Evolutionary conservation across 2,329 filamentous ascomycete genomes (phyloP), one percentile per base, ranked within the genome.

Genomic region (Emydomyces testavorans): DNA sequence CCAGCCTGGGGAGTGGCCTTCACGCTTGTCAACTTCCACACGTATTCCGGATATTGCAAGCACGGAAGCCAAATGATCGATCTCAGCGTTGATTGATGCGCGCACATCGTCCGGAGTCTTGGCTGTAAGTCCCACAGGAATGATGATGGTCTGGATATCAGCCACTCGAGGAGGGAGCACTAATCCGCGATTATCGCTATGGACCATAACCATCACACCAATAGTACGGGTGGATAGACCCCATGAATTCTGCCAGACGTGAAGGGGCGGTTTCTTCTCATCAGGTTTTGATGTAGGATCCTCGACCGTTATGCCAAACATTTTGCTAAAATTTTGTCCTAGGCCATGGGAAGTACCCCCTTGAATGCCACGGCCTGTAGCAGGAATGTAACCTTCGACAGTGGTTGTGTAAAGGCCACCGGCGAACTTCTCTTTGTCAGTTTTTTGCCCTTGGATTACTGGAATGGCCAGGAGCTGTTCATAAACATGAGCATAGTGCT

Each of bases 221-320:
- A 98, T 94, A 49, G 90, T 87, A 64, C 92, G 87, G 47, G 92
- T 98, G 1, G 90, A 96, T 52, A 98, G 78, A 69, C 92, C 92
- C 92, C 92, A 98, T 11, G 88, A 95, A 74, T 98, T 98, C 67
- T 98, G 92, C 89, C 90, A 96, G 49, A 96, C 89, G 62, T 90
- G 73, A 49, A 95, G 72, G 60, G 87, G 82, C 57, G 82, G 76
- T 55, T 85, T 84, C 69, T 85, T 83, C 65, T 92, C 79, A 41
- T 77, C 80, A 39, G 75, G 72, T 61, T 81, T 80, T 43, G 75
- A 77, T 51, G 75, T 73, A 20, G 92, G 92, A 62, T 98, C 89
- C 67, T 98, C 90, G 24, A 98, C 87, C 0, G 84, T 94, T 65
- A 98, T 96, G 66, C 92, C 84, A 65, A 96, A 98, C 89, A 98